Percentiles rank a stretch among this genome's conserved stretches.
Conservation (phyloP, 2,329 filamentous ascomycete species). For the Beauveria varroae region DNA sequence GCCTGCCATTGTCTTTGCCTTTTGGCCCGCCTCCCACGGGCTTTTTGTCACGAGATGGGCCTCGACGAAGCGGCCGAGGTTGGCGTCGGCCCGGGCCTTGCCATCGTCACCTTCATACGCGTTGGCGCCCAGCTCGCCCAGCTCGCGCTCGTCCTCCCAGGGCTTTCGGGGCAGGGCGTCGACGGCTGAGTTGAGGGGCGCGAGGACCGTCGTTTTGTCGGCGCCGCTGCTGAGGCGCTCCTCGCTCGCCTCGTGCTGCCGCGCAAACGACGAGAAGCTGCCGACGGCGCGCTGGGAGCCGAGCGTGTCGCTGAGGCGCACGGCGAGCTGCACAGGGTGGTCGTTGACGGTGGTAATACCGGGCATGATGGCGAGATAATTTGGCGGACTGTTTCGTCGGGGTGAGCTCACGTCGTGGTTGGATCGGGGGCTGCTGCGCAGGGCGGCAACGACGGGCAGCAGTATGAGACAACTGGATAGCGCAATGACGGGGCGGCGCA, state of each 20-base stretch:
- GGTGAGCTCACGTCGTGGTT: not conserved
- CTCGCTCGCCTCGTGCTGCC: constrained; percentile 64
- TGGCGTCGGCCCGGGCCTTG: constrained; percentile 66
- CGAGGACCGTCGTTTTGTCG: constrained; percentile 75
- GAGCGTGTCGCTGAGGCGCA: constrained; percentile 79
- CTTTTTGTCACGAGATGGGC: constrained; percentile 69
- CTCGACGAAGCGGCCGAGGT: constrained; percentile 75
- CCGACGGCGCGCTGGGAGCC: constrained; percentile 71
- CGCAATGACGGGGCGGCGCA: constrained; percentile 5
- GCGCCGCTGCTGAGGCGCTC: constrained; percentile 58
- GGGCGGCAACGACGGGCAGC: constrained; percentile 3
- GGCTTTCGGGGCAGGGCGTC: constrained; percentile 74
- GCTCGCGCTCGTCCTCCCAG: constrained; percentile 73
- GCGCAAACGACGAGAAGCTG: constrained; percentile 74
- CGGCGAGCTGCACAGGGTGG: constrained; percentile 33
- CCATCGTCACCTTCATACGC: constrained; percentile 73
- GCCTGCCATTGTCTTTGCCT: constrained; percentile 54
- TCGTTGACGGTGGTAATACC: constrained; percentile 12
- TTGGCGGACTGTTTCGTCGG: not conserved
- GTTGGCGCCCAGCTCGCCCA: constrained; percentile 54
- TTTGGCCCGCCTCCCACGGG: constrained; percentile 65
- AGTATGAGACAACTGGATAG: constrained; percentile 1
- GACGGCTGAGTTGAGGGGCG: constrained; percentile 77
- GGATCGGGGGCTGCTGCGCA: not conserved
- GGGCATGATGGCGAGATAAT: constrained; percentile 9